Conservation (phyloP, 441 rosid genomes). For the Omphalea diandra region DNA sequence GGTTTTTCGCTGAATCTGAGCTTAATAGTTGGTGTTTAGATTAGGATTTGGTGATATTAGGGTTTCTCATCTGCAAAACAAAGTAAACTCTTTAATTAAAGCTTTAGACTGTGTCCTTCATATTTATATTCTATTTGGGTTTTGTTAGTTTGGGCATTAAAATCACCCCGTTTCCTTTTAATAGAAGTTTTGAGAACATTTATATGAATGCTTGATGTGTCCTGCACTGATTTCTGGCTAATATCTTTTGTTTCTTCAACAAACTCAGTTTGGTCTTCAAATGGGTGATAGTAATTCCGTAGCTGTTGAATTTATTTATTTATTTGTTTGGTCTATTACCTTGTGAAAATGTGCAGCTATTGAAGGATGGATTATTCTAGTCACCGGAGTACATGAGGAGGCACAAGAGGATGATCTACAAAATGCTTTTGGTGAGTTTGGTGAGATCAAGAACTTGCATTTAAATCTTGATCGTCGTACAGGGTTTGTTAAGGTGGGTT, state of each 20-base stretch:
- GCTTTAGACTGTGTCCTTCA: neutral
- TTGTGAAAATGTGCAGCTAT: conserved; percentile 50
- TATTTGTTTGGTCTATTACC: too few species aligned
- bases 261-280: neutral
- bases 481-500: conserved; percentile 85
- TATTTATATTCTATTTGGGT: neutral
- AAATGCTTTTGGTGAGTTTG: conserved; percentile 83
- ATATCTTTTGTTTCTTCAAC: conserved; percentile 7
- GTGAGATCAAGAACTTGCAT: conserved; percentile 84
- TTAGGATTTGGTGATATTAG: conserved; percentile 3
- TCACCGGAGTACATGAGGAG: conserved; percentile 87
- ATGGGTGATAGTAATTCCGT: neutral
- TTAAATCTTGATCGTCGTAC: conserved; percentile 92
- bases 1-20: neutral
- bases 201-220: neutral
- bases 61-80: neutral
- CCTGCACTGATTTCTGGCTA: neutral
- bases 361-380: conserved; percentile 96
- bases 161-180: neutral
- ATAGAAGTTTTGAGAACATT: neutral
- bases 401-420: conserved; percentile 92
- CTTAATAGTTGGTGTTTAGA: neutral
- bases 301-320: neutral
- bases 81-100: neutral
- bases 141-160: neutral